Evolutionary conservation across 2,329 filamentous ascomycete species (phyloP).

Genomic region (Orbilia ellipsospora): DNA sequence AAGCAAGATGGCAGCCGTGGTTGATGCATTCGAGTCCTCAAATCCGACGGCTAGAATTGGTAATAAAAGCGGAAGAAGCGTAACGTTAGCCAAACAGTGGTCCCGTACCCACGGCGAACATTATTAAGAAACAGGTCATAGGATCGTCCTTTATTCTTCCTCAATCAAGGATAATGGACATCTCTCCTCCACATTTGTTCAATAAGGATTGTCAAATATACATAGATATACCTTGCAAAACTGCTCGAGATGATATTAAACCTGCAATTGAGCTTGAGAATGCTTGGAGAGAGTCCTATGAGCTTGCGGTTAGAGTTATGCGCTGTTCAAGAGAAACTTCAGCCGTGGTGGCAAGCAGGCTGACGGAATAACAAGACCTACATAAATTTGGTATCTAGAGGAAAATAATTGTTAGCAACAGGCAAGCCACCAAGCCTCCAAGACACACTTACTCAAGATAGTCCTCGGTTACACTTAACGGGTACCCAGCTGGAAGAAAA

Average conservation of each 20-base stretch:
- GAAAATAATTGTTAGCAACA: background rate
- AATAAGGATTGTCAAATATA: conserved; percentile 50
- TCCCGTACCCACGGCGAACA: too few relatives aligned
- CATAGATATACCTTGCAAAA: conserved; percentile 74
- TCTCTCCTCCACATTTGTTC: conserved; percentile 27
- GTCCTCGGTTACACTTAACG: conserved; percentile 84
- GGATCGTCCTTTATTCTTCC: conserved; percentile 54
- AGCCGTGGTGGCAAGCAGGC: conserved; percentile 27
- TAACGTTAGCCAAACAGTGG: conserved; percentile 21
- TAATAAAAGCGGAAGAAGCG: conserved; percentile 12
- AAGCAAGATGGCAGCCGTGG: conserved; percentile 82
- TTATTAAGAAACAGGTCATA: conserved; percentile 8
- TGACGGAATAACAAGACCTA: conserved; percentile 61
- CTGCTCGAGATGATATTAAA: conserved; percentile 81
- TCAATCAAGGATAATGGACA: conserved; percentile 31
- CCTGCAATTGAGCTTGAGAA: conserved; percentile 85
- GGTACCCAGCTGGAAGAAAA: conserved; percentile 88
- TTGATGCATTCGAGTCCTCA: conserved; percentile 80
- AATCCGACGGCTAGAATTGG: conserved; percentile 75
- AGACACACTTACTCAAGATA: conserved; percentile 75
- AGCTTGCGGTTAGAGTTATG: background rate
- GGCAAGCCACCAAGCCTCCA: conserved; percentile 22
- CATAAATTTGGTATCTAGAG: conserved; percentile 74
- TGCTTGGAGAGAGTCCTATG: conserved; percentile 79
- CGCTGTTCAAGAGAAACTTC: conserved; percentile 25